Evolutionary conservation across 768 basidiomycete species (phyloP), one percentile per base, ranked within the genome.

Genomic region (Amanita muscaria): DNA sequence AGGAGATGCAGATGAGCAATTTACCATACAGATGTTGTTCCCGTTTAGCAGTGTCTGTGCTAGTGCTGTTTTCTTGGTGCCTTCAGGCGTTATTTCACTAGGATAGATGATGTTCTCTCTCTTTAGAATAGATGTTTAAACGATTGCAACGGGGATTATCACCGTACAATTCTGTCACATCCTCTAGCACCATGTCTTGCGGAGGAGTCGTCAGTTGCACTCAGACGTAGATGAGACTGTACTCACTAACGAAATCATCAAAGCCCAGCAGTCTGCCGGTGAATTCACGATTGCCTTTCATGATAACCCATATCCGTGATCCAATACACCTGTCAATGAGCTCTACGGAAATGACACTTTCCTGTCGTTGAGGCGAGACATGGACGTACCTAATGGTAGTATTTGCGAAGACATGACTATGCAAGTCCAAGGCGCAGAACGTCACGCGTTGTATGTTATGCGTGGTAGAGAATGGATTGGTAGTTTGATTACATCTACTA

Each of bases 201-300:
- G 30, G 2, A 35, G 10, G 35, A 32, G 25, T 29, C 19, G 34
- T 45, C 48, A 22, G 21, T 30, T 22, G 22, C n/a, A 39, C 14
- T 15, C 12, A 37, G 15, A 9, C 25, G 18, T 19, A 15, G 27
- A n/a, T 29, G 9, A 39, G 16, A 16, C 14, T 25, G 23, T 31
- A 93, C 94, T 76, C 62, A 97, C 94, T 99, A 64, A 99, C 94
- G 63, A 94, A 99, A 65, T 99, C 94, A 61, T 99, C 94, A 56
- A 99, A 99, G 2, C 94, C 94, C 25, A 94, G 73, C 32, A 99
- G 71, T 2, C 82, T 96, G 9, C 94, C 94, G 18, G 87, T 88
- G 66, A 97, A 99, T 67, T 99, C 94, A 36, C 91, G 83, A 50
- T 99, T 92, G 54, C 76, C 83, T 69, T 97, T 98, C 90, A 96